A percentile compares a stretch with the other conserved stretches of the same genome.
Evolutionary conservation across 805 yeast genomes (phyloP).

Genomic region (Debaryomyces hansenii): DNA sequence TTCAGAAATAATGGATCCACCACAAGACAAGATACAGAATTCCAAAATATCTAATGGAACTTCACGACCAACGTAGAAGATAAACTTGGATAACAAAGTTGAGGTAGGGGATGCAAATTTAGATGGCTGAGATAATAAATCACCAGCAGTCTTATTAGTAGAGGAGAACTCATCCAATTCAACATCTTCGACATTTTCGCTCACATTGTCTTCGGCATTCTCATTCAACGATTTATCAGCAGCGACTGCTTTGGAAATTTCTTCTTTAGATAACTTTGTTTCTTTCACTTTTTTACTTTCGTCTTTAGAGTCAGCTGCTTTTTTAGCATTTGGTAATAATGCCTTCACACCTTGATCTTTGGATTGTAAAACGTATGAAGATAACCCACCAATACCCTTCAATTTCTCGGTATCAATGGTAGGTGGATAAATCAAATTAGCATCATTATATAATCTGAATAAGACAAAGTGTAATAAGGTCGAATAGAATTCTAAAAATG

Average conservation of each 20-base stretch:
- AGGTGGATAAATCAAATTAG: slow-evolving; percentile 90
- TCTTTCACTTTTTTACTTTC: slow-evolving; percentile 27
- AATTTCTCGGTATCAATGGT: slow-evolving; percentile 67
- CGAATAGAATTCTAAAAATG: slow-evolving; percentile 93
- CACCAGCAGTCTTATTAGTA: slow-evolving; percentile 63
- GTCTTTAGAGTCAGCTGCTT: slow-evolving; percentile 11
- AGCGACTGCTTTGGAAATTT: slow-evolving; percentile 50
- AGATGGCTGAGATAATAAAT: slow-evolving; percentile 67
- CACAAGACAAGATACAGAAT: slow-evolving; percentile 80
- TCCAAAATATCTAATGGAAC: slow-evolving; percentile 91
- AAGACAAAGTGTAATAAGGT: slow-evolving; percentile 87
- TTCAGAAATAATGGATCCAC: slow-evolving; percentile 85
- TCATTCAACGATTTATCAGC: slow-evolving; percentile 35
- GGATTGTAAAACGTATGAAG: slow-evolving; percentile 74
- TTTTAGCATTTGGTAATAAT: slow-evolving; percentile 34
- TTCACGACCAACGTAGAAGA: slow-evolving; percentile 91
- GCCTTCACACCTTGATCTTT: slow-evolving; percentile 34
- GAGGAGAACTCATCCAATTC: slow-evolving; percentile 73
- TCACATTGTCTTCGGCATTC: slow-evolving; percentile 13
- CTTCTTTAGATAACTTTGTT: slow-evolving; percentile 38
- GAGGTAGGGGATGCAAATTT: slow-evolving; percentile 56
- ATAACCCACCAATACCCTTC: slow-evolving; percentile 87
- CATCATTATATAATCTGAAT: slow-evolving; percentile 81
- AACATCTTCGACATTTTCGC: slow-evolving; percentile 18
- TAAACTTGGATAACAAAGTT: slow-evolving; percentile 67